phyloP scores from a whole-genome alignment of 2,329 filamentous ascomycete species.

The Orbilia ellipsospora region DNA sequence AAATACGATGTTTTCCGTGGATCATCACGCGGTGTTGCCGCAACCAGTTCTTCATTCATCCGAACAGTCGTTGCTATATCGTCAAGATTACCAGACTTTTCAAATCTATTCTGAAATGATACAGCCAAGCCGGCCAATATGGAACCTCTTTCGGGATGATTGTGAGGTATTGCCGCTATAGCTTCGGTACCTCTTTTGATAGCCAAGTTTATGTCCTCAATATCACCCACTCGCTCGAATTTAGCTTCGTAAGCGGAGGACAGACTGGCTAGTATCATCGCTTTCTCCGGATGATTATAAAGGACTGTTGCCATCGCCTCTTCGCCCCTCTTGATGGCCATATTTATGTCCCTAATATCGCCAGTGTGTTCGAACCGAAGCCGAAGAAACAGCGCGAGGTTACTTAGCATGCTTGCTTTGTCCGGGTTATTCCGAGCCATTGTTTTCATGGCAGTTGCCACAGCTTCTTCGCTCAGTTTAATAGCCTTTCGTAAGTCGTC shows the following conservation, averaged over 20 bases:
- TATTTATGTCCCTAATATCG: conserved; percentile 4
- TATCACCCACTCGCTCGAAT: too few species aligned
- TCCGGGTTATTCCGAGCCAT: too few species aligned
- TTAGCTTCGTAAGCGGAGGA: neutral
- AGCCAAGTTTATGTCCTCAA: neutral
- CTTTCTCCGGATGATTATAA: conserved; percentile 3
- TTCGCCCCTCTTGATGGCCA: conserved; percentile 23
- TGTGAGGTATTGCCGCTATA: neutral
- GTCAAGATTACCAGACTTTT: too few species aligned
- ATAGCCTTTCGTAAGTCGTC: too few species aligned
- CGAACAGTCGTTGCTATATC: too few species aligned
- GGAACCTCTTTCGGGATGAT: neutral
- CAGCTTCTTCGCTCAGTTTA: too few species aligned
- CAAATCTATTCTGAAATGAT: neutral
- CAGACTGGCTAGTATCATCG: neutral
- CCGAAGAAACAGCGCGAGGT: too few species aligned
- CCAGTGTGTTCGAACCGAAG: neutral
- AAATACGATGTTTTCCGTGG: neutral
- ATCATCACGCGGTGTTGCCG: too few species aligned
- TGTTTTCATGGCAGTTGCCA: too few species aligned
- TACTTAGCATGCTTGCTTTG: too few species aligned
- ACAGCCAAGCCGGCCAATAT: too few species aligned
- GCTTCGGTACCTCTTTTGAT: conserved; percentile 10
- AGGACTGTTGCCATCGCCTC: neutral
- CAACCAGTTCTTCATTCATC: too few species aligned